These are phyloP conservation scores for Aspergillus fructus DNA, from an alignment of 2,329 filamentous ascomycete species.

Conservation along the genomic window DNA sequence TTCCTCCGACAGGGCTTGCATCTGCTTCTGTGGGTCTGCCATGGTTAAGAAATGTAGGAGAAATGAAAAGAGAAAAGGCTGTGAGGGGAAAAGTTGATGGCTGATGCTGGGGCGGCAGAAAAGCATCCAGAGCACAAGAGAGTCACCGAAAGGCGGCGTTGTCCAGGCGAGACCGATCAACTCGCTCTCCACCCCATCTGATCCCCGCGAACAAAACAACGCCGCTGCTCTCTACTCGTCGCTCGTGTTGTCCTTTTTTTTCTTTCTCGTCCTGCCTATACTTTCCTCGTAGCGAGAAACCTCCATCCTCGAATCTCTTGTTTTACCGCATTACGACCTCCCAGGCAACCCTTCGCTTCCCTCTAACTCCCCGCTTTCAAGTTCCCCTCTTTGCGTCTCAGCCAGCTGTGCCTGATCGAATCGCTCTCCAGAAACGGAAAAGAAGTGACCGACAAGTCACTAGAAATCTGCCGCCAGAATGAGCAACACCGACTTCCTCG, in stretches of 20 bases:
- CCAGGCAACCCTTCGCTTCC: conserved; percentile 5
- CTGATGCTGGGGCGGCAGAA: conserved; percentile 20
- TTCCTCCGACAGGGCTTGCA: conserved; percentile 82
- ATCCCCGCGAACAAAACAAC: conserved; percentile 6
- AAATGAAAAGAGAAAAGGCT: conserved; percentile 13
- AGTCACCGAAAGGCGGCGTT: conserved; percentile 19
- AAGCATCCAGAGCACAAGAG: conserved; percentile 12
- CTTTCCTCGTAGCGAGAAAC: not conserved
- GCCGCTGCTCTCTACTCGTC: not conserved
- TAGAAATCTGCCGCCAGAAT: conserved; percentile 47
- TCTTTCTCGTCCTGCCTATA: not conserved
- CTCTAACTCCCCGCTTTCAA: conserved; percentile 8
- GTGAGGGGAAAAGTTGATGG: conserved; percentile 24
- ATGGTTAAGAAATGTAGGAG: conserved; percentile 45
- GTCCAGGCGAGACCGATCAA: conserved; percentile 4
- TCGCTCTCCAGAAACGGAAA: not conserved
- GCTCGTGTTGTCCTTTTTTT: not conserved
- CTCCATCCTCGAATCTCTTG: not conserved
- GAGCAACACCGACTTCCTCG: conserved; percentile 96
- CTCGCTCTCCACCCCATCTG: conserved; percentile 4
- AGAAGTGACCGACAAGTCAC: not conserved
- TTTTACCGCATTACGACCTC: conserved; percentile 1
- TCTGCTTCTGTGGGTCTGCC: conserved; percentile 71
- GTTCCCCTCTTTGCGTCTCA: not conserved
- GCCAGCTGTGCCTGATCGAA: not conserved